A percentile compares a stretch with the other conserved stretches of the same genome.
These are phyloP conservation scores for Heracleum sosnowskyi DNA, from an alignment of 129 eudicot species.

Conservation along the genomic window DNA sequence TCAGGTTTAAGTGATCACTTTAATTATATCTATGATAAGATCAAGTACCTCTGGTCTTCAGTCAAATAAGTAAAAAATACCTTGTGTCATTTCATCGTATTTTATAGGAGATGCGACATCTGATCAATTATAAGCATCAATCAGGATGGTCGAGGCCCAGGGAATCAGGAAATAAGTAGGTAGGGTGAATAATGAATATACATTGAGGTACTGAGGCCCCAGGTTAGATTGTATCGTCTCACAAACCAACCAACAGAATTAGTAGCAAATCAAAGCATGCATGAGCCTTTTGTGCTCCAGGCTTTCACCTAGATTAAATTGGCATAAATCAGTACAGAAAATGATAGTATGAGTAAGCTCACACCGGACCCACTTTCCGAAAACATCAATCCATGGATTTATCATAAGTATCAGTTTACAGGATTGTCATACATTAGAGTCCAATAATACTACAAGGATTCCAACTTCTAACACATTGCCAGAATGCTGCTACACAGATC, in stretches of 20 bases:
- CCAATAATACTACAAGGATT: background rate
- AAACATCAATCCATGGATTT: background rate
- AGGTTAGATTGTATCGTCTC: background rate
- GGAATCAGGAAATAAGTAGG: background rate
- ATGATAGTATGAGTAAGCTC: background rate
- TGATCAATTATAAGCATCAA: background rate
- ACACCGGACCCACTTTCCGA: background rate
- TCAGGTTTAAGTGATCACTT: background rate
- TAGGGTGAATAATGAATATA: slow-evolving; percentile 1
- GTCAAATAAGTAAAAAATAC: no score
- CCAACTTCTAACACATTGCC: background rate
- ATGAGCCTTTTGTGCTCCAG: background rate
- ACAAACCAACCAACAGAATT: background rate
- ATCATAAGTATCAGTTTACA: background rate
- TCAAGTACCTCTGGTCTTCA: background rate
- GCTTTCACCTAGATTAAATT: background rate
- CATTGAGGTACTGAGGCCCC: slow-evolving; percentile 2
- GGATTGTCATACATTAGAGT: background rate
- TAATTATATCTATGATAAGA: background rate
- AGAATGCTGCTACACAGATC: background rate
- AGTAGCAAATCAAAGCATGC: background rate
- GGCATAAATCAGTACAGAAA: background rate
- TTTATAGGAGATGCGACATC: slow-evolving; percentile 5
- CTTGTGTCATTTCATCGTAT: background rate
- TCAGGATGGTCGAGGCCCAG: slow-evolving; percentile 29